Percentiles rank a stretch among this genome's conserved stretches.
Evolutionary conservation across 306 rosid species (phyloP).

Genomic region (Erythrophleum fordii): DNA sequence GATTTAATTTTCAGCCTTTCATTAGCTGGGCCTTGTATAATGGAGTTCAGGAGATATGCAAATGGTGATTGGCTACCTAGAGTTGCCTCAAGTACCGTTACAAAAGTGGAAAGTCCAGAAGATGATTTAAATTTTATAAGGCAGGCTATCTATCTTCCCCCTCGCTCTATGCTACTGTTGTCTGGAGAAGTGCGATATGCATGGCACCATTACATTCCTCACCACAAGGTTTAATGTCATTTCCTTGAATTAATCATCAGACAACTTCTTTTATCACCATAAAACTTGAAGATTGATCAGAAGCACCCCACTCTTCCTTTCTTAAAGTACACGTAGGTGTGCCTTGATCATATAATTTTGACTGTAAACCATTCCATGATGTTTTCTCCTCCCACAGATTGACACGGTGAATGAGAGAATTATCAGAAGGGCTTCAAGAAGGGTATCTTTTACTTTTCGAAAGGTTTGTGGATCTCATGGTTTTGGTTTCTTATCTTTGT

Average conservation of each 20-base stretch:
- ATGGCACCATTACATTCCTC: slow-evolving; percentile 94
- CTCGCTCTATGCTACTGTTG: slow-evolving; percentile 77
- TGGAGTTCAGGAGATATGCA: slow-evolving; percentile 85
- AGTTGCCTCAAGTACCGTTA: slow-evolving; percentile 47
- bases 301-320: neutral
- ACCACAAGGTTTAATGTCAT: slow-evolving; percentile 68
- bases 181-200: slow-evolving; percentile 93
- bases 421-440: slow-evolving; percentile 75
- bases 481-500: slow-evolving; percentile 15
- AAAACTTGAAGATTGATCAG: neutral
- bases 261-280: slow-evolving; percentile 1
- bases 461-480: slow-evolving; percentile 58
- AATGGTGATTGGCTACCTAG: slow-evolving; percentile 54
- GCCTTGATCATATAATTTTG: slow-evolving; percentile 26
- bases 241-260: neutral
- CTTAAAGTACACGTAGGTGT: slow-evolving; percentile 16
- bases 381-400: slow-evolving; percentile 50
- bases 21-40: slow-evolving; percentile 93
- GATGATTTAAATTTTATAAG: slow-evolving; percentile 60
- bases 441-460: slow-evolving; percentile 87
- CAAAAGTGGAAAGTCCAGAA: slow-evolving; percentile 47
- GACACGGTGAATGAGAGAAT: slow-evolving; percentile 67
- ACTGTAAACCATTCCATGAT: slow-evolving; percentile 17
- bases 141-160: slow-evolving; percentile 77
- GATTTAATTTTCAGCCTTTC: slow-evolving; percentile 97